Base-by-base conservation (phyloP, 2,329 filamentous ascomycete species). In the Hyphodiscus sp. region DNA sequence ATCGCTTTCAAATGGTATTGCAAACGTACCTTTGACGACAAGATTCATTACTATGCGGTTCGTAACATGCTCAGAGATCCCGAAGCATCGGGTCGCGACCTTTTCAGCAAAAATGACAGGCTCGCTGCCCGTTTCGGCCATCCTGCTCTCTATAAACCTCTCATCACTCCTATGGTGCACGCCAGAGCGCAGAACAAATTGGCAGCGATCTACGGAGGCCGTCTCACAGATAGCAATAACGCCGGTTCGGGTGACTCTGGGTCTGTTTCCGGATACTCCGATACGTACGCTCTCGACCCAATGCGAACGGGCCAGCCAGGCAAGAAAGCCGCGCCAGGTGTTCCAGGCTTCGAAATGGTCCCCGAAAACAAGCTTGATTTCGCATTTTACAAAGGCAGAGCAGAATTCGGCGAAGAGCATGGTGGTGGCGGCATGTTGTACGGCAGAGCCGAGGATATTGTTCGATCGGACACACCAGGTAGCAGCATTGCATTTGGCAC, bases 111-210 rank as follows among this genome's bases (percentile, higher is more conserved):
- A 63, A 85, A 71, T 67, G 91, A 86, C 69, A 86, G 81, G 64
- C 80, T 91, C 52, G 86, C 81, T 55, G 83, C 83, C 20, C 81
- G 88, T 23, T 99, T 96, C 67, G 91, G 91, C 1, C 90, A 99
- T 68, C 94, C 92, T 1, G 91, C 89, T 4, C 77, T 97, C 16
- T 96, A 94, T 74, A 88, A 87, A 69, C 86, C 88, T 2, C 78
- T 97, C 19, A 91, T 92, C 63, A 95, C 91, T 0, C 92, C 92
- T 2, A 96, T 97, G 91, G 92, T 97, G 2, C 87, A 95, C 64
- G 87, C 89, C 51, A 95, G 88, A 70, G 89, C 90, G 2, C 89
- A 94, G 64, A 91, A 94, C 55, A 79, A 94, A 42, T 78, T 99
- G 10, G 85, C 86, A n/a, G 82, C 87, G 44, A 79, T 99, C 48